These are phyloP conservation scores for Cryptosporidium andersoni DNA, from an alignment of 169 alveolate genomes.

Conservation along the genomic window DNA sequence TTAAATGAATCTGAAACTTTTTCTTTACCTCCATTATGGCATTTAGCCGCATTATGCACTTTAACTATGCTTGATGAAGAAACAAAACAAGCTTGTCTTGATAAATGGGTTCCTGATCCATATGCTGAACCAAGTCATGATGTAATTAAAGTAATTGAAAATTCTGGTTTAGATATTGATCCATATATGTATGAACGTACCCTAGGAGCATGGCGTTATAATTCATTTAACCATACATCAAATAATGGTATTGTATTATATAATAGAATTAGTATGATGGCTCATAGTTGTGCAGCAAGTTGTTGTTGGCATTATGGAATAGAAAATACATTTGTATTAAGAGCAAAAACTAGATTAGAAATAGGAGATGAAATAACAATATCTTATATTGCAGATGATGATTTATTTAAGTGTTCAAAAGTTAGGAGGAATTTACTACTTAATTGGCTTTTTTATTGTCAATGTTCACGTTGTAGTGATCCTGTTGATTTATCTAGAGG, in stretches of 20 bases:
- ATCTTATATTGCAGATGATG: conserved; percentile 84
- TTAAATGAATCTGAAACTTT: conserved; percentile 57
- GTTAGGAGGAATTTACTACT: conserved; percentile 81
- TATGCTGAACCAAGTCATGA: conserved; percentile 72
- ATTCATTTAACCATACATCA: conserved; percentile 84
- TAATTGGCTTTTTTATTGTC: conserved; percentile 84
- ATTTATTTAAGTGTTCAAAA: conserved; percentile 81
- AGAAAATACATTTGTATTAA: conserved; percentile 79
- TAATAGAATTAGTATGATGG: conserved; percentile 81
- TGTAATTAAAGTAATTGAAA: conserved; percentile 52
- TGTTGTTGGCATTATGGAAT: conserved; percentile 86
- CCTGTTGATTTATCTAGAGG: conserved; percentile 81
- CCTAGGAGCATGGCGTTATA: conserved; percentile 84
- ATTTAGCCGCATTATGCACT: conserved; percentile 83
- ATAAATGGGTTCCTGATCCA: conserved; percentile 82
- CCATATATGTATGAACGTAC: conserved; percentile 63
- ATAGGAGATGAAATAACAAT: conserved; percentile 87
- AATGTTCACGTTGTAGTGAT: conserved; percentile 80
- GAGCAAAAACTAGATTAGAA: conserved; percentile 80
- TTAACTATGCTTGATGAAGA: conserved; percentile 76
- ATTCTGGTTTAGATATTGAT: conserved; percentile 65
- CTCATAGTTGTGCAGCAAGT: conserved; percentile 85
- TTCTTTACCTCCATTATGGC: conserved; percentile 84
- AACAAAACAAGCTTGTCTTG: conserved; percentile 67
- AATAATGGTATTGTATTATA: conserved; percentile 75